Conservation (phyloP, 768 basidiomycete species). For the Udeniomyces megalosporus region DNA sequence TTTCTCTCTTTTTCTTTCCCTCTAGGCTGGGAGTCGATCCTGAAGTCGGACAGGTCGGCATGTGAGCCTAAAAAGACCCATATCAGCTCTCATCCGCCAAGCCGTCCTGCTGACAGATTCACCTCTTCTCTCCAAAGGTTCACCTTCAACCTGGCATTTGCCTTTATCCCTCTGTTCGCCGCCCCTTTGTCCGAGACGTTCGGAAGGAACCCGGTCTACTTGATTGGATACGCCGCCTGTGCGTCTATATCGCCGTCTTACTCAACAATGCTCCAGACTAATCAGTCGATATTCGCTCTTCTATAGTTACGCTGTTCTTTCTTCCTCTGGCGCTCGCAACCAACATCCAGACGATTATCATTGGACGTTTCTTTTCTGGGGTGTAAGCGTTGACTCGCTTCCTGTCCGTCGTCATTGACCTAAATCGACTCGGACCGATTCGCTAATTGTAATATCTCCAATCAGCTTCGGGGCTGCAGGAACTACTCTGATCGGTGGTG, state of each 20-base stretch:
- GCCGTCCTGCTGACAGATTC: not conserved
- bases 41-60: conserved; percentile 13
- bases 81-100: too few species aligned
- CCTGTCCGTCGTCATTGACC: too few species aligned
- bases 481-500: conserved; percentile 20
- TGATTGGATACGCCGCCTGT: not conserved
- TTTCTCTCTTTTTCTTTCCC: not conserved
- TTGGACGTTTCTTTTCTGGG: conserved; percentile 17
- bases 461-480: conserved; percentile 19
- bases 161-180: conserved; percentile 6
- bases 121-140: not conserved
- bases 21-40: not conserved
- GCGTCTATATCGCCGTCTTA: not conserved
- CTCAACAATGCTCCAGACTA: not conserved
- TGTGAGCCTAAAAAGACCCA: too few species aligned
- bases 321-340: conserved; percentile 3
- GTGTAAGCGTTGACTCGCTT: too few species aligned
- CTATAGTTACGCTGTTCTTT: not conserved
- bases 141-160: conserved; percentile 12
- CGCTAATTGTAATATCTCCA: too few species aligned
- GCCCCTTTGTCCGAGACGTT: conserved; percentile 1
- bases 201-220: conserved; percentile 12
- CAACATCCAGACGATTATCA: conserved; percentile 19
- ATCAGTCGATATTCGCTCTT: not conserved
- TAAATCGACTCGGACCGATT: too few species aligned